These are phyloP conservation scores for Puccinia coronata DNA, from an alignment of 1,284 basidiomycete species.

Conservation along the genomic window DNA sequence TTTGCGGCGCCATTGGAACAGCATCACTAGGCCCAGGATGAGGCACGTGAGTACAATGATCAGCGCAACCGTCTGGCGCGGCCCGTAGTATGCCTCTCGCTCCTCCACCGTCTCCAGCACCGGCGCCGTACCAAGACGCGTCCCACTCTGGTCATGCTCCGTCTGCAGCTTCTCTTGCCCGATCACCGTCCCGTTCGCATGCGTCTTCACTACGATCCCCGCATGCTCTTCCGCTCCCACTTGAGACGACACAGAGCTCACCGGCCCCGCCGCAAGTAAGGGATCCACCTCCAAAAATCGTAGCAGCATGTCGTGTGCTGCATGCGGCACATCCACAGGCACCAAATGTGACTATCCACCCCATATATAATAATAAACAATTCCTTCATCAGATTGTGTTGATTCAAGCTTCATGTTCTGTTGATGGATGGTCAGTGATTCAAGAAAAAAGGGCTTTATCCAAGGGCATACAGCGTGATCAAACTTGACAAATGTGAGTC, in stretches of 20 bases:
- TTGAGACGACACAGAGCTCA: slow-evolving; percentile 71
- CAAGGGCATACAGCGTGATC: slow-evolving; percentile 22
- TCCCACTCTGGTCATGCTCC: not conserved
- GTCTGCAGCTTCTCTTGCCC: not conserved
- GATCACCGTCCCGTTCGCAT: slow-evolving; percentile 23
- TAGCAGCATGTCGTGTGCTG: slow-evolving; percentile 95
- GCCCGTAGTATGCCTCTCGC: slow-evolving; percentile 44
- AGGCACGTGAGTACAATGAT: slow-evolving; percentile 3
- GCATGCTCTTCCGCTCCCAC: slow-evolving; percentile 70
- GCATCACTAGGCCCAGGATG: slow-evolving; percentile 14
- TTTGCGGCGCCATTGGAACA: slow-evolving; percentile 28
- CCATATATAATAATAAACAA: too few relatives aligned
- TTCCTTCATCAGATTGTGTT: not conserved
- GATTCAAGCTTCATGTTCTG: too few relatives aligned
- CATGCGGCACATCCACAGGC: slow-evolving; percentile 82
- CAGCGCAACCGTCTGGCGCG: slow-evolving; percentile 25
- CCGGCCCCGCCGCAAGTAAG: slow-evolving; percentile 71
- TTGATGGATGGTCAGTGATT: not conserved
- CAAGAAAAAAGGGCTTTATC: not conserved
- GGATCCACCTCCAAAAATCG: slow-evolving; percentile 91
- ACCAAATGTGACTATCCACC: slow-evolving; percentile 62
- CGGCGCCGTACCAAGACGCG: not conserved
- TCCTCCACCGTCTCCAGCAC: slow-evolving; percentile 23
- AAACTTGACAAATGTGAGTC: slow-evolving; percentile 76
- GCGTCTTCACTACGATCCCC: slow-evolving; percentile 24